Percentiles rank a stretch among this genome's conserved stretches.
These are phyloP conservation scores for Arachis hypogaea DNA, from an alignment of 306 rosid species.

Conservation along the genomic window DNA sequence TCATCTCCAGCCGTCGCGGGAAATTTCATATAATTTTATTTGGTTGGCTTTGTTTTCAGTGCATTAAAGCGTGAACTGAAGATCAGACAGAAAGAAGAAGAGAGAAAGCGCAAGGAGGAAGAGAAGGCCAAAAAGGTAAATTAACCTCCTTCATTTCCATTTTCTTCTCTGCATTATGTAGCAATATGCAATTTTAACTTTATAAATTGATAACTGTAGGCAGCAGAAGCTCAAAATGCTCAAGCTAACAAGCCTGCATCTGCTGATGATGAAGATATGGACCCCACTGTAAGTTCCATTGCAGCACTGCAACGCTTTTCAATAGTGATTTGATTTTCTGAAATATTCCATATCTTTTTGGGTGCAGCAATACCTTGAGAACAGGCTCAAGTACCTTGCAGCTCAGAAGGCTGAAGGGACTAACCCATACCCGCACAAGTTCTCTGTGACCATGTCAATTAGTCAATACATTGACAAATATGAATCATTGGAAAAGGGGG, in stretches of 20 bases:
- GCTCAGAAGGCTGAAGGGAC: conserved; percentile 55
- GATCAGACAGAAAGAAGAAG: conserved; percentile 75
- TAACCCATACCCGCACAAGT: conserved; percentile 88
- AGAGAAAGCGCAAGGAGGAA: conserved; percentile 72
- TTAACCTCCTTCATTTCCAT: neutral
- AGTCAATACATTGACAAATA: conserved; percentile 53
- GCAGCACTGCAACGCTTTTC: conserved; percentile 1
- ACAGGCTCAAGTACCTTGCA: conserved; percentile 74
- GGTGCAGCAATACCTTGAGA: conserved; percentile 81
- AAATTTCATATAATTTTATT: neutral
- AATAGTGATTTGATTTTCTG: conserved; percentile 6
- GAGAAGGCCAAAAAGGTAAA: conserved; percentile 75
- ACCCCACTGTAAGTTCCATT: conserved; percentile 68
- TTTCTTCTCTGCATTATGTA: neutral
- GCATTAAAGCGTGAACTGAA: conserved; percentile 77
- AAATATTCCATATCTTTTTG: neutral
- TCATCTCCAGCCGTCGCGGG: neutral
- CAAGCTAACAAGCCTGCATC: conserved; percentile 58
- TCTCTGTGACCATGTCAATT: conserved; percentile 62
- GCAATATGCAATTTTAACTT: neutral
- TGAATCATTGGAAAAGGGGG: conserved; percentile 60
- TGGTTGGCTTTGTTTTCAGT: conserved; percentile 43
- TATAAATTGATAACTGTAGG: conserved; percentile 46
- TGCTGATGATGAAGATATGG: conserved; percentile 84
- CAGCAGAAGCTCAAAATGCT: conserved; percentile 50